phyloP scores from a whole-genome alignment of 1,284 basidiomycete genomes.

The Trametes pubescens region DNA sequence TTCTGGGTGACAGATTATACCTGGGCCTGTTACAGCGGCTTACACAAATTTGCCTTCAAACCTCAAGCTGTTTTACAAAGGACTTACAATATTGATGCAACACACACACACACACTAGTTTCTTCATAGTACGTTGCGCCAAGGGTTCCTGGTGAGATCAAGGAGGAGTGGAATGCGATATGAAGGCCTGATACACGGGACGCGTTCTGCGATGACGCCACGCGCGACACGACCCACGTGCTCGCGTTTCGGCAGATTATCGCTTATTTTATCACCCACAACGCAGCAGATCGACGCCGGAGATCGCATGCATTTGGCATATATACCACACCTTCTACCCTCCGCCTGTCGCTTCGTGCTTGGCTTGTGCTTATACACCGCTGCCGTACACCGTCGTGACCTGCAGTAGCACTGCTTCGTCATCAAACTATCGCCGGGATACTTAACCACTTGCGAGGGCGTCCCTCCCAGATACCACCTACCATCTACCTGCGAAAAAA shows the following conservation, averaged over 20 bases:
- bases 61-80: too few relatives aligned
- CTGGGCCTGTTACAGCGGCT: too few relatives aligned
- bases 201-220: slow-evolving; percentile 29
- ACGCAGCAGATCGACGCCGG: not conserved
- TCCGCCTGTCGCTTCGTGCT: not conserved
- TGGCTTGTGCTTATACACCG: too few relatives aligned
- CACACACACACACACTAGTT: too few relatives aligned
- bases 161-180: too few relatives aligned
- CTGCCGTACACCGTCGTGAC: not conserved
- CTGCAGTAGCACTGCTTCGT: not conserved
- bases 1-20: too few relatives aligned
- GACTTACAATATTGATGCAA: too few relatives aligned
- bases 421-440: not conserved
- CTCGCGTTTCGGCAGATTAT: slow-evolving; percentile 18
- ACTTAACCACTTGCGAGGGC: not conserved
- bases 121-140: too few relatives aligned
- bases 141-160: too few relatives aligned
- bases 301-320: not conserved
- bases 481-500: not conserved
- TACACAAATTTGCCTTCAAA: too few relatives aligned
- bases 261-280: slow-evolving; percentile 18
- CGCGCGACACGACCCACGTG: slow-evolving; percentile 28
- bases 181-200: slow-evolving; percentile 6
- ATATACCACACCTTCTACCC: not conserved
- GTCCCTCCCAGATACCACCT: not conserved